Percentiles rank a stretch among this genome's conserved stretches.
Conservation (phyloP, 768 basidiomycete genomes). For the Lactarius hengduanensis region DNA sequence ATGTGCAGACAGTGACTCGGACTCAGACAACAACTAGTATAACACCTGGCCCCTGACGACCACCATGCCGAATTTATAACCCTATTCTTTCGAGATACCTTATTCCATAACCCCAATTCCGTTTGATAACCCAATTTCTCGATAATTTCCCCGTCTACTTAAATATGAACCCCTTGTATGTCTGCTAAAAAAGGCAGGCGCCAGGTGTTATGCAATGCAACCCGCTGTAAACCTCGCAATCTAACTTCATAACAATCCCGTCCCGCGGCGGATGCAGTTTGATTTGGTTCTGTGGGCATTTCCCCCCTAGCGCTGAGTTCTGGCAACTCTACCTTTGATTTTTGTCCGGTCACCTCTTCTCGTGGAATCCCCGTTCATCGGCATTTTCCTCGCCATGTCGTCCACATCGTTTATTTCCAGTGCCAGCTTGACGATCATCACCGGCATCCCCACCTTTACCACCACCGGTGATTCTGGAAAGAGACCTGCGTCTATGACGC, state of each 20-base stretch:
- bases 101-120: too few relatives aligned
- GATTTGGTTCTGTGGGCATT: not conserved
- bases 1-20: too few relatives aligned
- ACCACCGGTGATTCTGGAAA: not conserved
- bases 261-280: not conserved
- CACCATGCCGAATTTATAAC: too few relatives aligned
- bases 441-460: not conserved
- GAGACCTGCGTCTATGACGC: not conserved
- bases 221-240: too few relatives aligned
- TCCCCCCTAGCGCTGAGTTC: not conserved
- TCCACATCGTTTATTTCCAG: not conserved
- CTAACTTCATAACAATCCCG: not conserved
- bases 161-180: too few relatives aligned
- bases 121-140: too few relatives aligned
- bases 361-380: not conserved
- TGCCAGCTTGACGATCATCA: not conserved
- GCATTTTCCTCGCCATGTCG: conserved; percentile 12
- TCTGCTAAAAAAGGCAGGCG: too few relatives aligned
- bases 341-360: not conserved
- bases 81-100: too few relatives aligned
- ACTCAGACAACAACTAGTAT: too few relatives aligned
- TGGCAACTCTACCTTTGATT: not conserved
- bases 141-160: too few relatives aligned
- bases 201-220: too few relatives aligned
- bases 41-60: too few relatives aligned